Evolutionary conservation across 2,329 filamentous ascomycete species (phyloP), one percentile per base, ranked within the genome.

Genomic region (Calycina herbarum): DNA sequence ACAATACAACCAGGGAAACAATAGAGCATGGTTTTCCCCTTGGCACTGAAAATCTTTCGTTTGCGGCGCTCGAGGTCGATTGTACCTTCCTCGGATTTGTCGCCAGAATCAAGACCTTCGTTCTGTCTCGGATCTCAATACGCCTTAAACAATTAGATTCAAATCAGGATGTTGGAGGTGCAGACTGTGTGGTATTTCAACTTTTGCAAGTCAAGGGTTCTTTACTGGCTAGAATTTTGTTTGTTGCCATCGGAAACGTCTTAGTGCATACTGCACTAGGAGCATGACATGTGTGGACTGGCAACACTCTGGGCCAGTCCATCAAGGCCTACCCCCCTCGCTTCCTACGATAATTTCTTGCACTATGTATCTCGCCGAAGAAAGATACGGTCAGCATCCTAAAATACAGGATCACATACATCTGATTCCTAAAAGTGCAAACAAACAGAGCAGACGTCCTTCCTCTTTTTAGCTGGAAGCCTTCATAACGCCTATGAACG

Each of bases 301-400:
- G 15, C n/a, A 45, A 45, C n/a, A 13, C 8, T 24, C 48, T 27
- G 8, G 10, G 5, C 24, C 48, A 54, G 48, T 54, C 20, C 20
- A 54, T 54, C 20, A 20, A 54, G 48, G 17, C 42, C 13, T 5
- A 15, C 20, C 11, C 4, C 20, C 11, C 10, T 54, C 45, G 45
- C n/a, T 51, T n/a, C n/a, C 45, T 54, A 24, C 48, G 3, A 54
- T 8, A 3, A 51, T 17, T 5, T 31, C 29, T 31, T 31, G 7
- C 6, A 2, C 42, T 45, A n/a, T n/a, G 42, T 54, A 54, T 54
- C 48, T 27, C 24, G 48, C 48, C 48, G 24, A 54, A 3, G 38
- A 40, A 54, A 27, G 48, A 54, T 54, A 54, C 10, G 45, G 45
- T 54, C 48, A 54, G 10, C 48, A 51, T 51, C 45, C 20, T 24